Evolutionary conservation across 345 rosid genomes (phyloP), one percentile per base, ranked within the genome.

Genomic region (Reutealis trisperma): DNA sequence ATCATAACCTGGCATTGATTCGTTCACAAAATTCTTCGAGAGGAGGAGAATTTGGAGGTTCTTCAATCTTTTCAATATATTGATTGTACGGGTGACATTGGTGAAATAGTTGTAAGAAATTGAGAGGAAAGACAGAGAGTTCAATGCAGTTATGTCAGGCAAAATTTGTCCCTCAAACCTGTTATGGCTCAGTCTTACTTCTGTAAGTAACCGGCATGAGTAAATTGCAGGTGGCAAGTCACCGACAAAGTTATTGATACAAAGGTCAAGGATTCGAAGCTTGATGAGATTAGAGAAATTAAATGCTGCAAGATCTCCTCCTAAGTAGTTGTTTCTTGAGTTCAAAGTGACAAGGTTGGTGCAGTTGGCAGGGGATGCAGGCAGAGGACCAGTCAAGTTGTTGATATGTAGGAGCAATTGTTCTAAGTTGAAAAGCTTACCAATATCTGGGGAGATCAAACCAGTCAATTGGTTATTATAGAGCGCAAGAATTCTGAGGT

Each of bases 161-260:
- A 77, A 75, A 78, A 94, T 87, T 79, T 87, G 85, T 34, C 97
- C 98, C 45, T 79, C 83, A 60, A 94, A 76, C 75, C 83, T 81
- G 78, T 94, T 94, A 73, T 89, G 88, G 57, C 97, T 92, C 60
- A 91, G 80, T 82, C 98, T 89, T 68, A 94, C 78, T 27, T 98
- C 98, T 59, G 91, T 83, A 27, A 94, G 81, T 30, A 85, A 85
- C 67, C 80, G 88, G 88, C 98, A 93, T 21, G 90, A 85, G 85
- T 87, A 91, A 59, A 94, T 87, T 74, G 77, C 91, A 4, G 42
- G 32, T 49, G 98, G 98, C 76, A 94, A 81, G 42, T 63, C 83
- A 55, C 98, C 98, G 5, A 85, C 82, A 80, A 94, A 94, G 70
- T 83, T 84, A 76, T 94, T 94, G 86, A 89, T 86, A 27, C 98